A percentile compares a stretch with the other conserved stretches of the same genome.
Evolutionary conservation across 2,329 filamentous ascomycete genomes (phyloP).

Genomic region (Canariomyces notabilis): DNA sequence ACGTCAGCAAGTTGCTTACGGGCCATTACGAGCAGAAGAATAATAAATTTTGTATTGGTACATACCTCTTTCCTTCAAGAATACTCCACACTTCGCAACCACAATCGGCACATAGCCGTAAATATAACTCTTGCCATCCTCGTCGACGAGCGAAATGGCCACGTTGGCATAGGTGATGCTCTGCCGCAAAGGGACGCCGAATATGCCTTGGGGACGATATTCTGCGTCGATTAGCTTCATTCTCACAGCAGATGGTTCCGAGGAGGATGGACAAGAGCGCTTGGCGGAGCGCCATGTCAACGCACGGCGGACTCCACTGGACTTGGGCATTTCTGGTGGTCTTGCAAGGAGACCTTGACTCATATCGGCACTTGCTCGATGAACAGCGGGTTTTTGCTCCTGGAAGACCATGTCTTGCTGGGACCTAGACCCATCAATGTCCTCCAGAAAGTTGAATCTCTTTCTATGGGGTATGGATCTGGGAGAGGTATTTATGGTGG

Average conservation of each 20-base stretch:
- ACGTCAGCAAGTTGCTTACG: constrained; percentile 16
- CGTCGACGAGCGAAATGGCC: constrained; percentile 91
- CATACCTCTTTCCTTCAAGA: constrained; percentile 93
- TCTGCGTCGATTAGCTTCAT: constrained; percentile 35
- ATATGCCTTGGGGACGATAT: constrained; percentile 66
- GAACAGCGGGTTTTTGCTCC: constrained; percentile 15
- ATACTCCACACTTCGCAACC: constrained; percentile 96
- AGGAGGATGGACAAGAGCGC: constrained; percentile 9
- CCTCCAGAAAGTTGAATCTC: constrained; percentile 22
- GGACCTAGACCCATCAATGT: constrained; percentile 14
- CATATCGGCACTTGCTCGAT: constrained; percentile 25
- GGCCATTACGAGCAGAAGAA: neutral
- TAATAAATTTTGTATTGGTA: constrained; percentile 14
- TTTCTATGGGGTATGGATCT: constrained; percentile 18
- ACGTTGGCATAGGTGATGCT: constrained; percentile 98
- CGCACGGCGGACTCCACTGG: constrained; percentile 15
- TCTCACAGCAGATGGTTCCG: constrained; percentile 7
- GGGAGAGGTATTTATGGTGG: constrained; percentile 15
- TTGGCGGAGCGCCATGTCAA: constrained; percentile 15
- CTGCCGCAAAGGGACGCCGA: constrained; percentile 85
- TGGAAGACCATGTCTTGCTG: constrained; percentile 9
- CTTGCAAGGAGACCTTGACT: constrained; percentile 7
- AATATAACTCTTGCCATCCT: constrained; percentile 89
- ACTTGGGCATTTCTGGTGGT: constrained; percentile 15
- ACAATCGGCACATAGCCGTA: constrained; percentile 99